Evolutionary conservation across 176 grass and related monocot species (phyloP).

Genomic region (Rhipidocladum racemiflorum): DNA sequence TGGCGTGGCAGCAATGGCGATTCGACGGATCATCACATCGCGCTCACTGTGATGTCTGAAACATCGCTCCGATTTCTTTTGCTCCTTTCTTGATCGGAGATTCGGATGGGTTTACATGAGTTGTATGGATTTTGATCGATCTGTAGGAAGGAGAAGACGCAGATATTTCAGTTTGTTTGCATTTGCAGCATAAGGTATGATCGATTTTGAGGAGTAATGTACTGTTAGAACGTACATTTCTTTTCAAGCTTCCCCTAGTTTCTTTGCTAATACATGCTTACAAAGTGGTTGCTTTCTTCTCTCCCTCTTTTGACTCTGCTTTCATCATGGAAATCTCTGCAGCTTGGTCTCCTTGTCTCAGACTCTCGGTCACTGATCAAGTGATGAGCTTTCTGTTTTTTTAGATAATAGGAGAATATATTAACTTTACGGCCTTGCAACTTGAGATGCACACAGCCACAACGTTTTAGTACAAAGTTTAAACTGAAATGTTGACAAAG

Average conservation of each 20-base stretch:
- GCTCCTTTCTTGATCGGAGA: not conserved
- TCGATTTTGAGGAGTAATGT: not conserved
- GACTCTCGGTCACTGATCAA: not conserved
- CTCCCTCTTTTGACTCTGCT: slow-evolving; percentile 35
- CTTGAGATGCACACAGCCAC: no score
- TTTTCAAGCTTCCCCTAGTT: not conserved
- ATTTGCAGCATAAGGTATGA: slow-evolving; percentile 19
- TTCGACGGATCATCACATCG: not conserved
- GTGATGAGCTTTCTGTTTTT: slow-evolving; percentile 8
- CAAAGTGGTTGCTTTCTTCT: slow-evolving; percentile 14
- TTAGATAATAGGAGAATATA: no score
- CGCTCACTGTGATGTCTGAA: not conserved
- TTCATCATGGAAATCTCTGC: slow-evolving; percentile 48
- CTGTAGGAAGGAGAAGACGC: not conserved
- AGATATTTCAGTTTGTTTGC: not conserved
- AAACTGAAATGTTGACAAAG: no score
- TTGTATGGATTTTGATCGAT: slow-evolving; percentile 14
- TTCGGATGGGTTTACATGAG: not conserved
- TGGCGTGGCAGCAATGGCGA: slow-evolving; percentile 24
- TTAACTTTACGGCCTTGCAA: no score
- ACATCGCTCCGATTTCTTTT: not conserved
- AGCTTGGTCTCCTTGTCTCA: slow-evolving; percentile 36
- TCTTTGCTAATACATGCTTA: not conserved
- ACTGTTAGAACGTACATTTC: not conserved
- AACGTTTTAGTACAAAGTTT: no score